Evolutionary conservation across 2,329 filamentous ascomycete species (phyloP).

Genomic region (Penicillium sp.): DNA sequence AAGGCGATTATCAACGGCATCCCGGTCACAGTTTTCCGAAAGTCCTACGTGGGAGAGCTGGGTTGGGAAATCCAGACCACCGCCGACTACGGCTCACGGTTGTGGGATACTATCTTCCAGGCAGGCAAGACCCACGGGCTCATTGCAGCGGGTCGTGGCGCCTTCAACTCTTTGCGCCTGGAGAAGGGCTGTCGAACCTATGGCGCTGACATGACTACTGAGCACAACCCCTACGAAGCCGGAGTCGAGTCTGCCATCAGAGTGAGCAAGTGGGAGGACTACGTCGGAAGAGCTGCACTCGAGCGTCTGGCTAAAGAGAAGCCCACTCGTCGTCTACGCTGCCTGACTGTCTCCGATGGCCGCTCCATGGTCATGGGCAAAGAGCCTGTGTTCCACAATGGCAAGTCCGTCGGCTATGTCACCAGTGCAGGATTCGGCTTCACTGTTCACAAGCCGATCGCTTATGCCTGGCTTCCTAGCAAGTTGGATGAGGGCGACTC

Average conservation of each 20-base stretch:
- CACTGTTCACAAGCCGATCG: constrained; percentile 55
- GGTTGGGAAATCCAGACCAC: constrained; percentile 62
- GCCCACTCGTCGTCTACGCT: constrained; percentile 40
- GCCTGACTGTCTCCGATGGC: constrained; percentile 54
- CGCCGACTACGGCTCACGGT: constrained; percentile 53
- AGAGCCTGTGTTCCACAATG: constrained; percentile 55
- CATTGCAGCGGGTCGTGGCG: constrained; percentile 55
- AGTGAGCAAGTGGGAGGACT: constrained; percentile 34
- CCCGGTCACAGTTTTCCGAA: constrained; percentile 53
- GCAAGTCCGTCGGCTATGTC: constrained; percentile 52
- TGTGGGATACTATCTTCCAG: constrained; percentile 57
- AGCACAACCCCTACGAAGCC: constrained; percentile 58
- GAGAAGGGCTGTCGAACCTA: constrained; percentile 58
- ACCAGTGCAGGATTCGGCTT: constrained; percentile 60
- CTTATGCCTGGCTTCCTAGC: constrained; percentile 55
- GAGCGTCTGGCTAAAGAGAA: constrained; percentile 39
- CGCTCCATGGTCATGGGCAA: constrained; percentile 57
- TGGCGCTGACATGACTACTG: constrained; percentile 57
- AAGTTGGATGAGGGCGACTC: constrained; percentile 45
- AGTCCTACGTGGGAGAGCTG: constrained; percentile 58
- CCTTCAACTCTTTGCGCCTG: constrained; percentile 56
- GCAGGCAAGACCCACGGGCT: constrained; percentile 54
- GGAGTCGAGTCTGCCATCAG: constrained; percentile 52
- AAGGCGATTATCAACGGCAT: constrained; percentile 50
- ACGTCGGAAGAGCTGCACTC: constrained; percentile 51